Conservation (phyloP, 2,329 filamentous ascomycete genomes). For the Chaetomium olivaceum region DNA sequence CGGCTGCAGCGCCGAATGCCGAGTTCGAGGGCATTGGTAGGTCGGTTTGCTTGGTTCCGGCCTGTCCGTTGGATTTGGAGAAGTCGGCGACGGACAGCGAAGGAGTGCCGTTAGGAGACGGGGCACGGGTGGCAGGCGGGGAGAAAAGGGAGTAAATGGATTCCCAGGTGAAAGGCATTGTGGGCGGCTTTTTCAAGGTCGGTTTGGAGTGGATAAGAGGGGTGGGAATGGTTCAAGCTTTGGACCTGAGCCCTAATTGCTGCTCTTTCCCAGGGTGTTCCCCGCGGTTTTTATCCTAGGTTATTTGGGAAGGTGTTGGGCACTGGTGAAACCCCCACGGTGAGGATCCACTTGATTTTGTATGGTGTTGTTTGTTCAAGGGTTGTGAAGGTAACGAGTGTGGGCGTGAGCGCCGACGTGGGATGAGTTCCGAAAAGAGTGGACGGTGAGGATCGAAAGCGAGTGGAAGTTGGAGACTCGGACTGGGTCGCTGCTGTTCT, state of each 20-base stretch:
- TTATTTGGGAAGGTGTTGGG: constrained; percentile 3
- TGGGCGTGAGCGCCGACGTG: background rate
- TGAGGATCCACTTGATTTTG: constrained; percentile 14
- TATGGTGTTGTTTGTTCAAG: background rate
- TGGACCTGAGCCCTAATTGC: constrained; percentile 3
- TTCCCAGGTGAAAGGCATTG: constrained; percentile 25
- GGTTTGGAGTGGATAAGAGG: background rate
- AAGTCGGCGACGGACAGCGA: constrained; percentile 10
- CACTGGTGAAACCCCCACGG: constrained; percentile 18
- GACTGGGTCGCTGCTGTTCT: background rate
- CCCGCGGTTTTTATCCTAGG: constrained; percentile 16
- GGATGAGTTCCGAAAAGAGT: background rate
- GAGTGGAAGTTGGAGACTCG: background rate
- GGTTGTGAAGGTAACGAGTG: background rate
- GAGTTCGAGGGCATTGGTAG: constrained; percentile 14
- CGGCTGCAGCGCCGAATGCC: background rate
- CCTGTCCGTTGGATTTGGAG: background rate
- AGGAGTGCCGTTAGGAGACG: constrained; percentile 10
- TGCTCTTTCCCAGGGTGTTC: constrained; percentile 16
- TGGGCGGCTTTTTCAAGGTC: constrained; percentile 13
- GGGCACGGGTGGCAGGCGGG: constrained; percentile 12
- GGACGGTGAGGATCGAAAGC: background rate
- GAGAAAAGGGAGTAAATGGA: constrained; percentile 25
- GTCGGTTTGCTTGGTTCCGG: constrained; percentile 8
- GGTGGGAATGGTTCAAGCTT: constrained; percentile 3